Evolutionary conservation across 768 basidiomycete genomes (phyloP), one percentile per base, ranked within the genome.

Genomic region (Rhodotorula kratochvilovae): DNA sequence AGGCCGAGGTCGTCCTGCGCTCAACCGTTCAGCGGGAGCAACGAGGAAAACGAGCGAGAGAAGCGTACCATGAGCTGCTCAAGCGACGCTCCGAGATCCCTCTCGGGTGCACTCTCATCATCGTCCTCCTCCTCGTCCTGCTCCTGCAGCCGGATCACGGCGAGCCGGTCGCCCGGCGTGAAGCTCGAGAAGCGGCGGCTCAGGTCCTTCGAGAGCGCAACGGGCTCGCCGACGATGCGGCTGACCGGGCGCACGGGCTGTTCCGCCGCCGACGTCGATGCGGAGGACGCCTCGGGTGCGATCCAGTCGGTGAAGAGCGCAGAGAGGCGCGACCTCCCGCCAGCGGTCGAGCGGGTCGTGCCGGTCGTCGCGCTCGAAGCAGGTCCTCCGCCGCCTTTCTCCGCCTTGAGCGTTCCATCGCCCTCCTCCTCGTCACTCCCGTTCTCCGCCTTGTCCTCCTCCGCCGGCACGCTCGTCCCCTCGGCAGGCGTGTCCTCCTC

Each of bases 1-100:
- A 92, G 75, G 16, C 86, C 89, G 29, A 92, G 79, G 19, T 87
- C 85, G 71, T 90, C 86, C 91, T 92, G 66, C n/a, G 53, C 53
- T 55, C 62, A 21, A 29, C 6, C 19, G 31, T 48, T 55, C 6
- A 25, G 48, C 6, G 5, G 21, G 1, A 31, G 17, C 16, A 23
- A 33, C 23, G 39, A 64, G 2, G 42, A 21, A 27, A n/a, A n/a
- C n/a, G 53, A 45, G 16, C 25, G 17, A 13, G 23, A 13, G n/a
- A 27, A 33, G 42, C 11, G 5, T 76, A 90, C 90, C 77, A 93
- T 84, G 83, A 90, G 86, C 53, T 83, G 81, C 66, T 90, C 88
- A 69, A 91, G 90, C 42, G 84, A 84, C 23, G 77, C 78, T 29
- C 70, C 74, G 17, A 73, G 23, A 1, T 86, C 66, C 31, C 50